phyloP scores from a whole-genome alignment of 192 early-diverging fungal genomes.

The Backusella sp. region DNA sequence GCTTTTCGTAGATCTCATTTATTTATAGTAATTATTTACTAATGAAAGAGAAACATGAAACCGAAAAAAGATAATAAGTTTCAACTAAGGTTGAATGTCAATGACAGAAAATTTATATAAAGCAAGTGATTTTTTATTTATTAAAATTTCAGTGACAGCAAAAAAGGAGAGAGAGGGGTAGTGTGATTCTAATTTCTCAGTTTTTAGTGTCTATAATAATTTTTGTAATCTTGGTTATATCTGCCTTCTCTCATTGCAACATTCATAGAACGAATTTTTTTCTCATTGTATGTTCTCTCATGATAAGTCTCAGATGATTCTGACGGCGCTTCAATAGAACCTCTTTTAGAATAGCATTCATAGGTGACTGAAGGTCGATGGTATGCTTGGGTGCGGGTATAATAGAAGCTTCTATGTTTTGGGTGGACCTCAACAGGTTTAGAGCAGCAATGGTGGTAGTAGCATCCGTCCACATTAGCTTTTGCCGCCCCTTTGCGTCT shows the following conservation, averaged over 20 bases:
- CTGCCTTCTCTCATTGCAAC: background rate
- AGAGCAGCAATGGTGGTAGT: background rate
- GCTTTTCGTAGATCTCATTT: background rate
- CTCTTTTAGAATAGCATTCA: background rate
- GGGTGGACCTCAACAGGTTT: background rate
- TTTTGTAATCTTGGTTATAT: background rate
- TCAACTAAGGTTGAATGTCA: background rate
- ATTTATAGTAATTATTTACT: background rate
- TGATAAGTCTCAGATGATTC: background rate
- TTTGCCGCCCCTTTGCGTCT: background rate
- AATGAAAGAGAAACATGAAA: constrained; percentile 1
- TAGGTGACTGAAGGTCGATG: background rate
- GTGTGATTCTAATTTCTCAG: background rate
- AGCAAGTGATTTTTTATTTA: background rate
- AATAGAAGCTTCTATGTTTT: background rate
- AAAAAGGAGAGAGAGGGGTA: background rate
- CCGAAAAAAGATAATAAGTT: constrained; percentile 3
- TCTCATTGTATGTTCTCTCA: background rate
- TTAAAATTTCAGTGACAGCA: background rate
- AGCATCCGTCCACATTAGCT: background rate
- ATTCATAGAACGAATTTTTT: background rate
- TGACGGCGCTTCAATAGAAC: background rate
- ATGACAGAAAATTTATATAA: background rate
- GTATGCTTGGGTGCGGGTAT: background rate
- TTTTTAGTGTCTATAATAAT: background rate